Base-by-base conservation (phyloP, 768 basidiomycete genomes). In the Termitomyces sp. region DNA sequence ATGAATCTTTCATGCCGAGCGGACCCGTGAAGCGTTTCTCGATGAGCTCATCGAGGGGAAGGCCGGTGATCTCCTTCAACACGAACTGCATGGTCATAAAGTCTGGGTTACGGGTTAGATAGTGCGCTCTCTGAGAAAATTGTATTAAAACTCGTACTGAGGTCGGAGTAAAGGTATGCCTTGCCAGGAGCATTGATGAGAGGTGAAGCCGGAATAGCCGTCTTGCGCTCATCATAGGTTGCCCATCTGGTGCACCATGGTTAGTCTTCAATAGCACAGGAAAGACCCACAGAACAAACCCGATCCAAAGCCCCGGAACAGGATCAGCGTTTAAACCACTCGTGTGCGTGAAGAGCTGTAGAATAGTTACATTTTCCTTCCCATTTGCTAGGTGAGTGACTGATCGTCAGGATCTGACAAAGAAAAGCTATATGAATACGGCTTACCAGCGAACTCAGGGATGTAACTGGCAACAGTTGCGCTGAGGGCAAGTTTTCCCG, bases 251-350 rank as follows among this genome's bases (percentile, higher is more conserved):
- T n/a, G 21, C 10, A 40, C 8, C 9, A 8, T 40, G 5, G n/a
- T 40, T n/a, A 40, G 19, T 40, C 8, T n/a, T 19, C 1, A 40
- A 29, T 29, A 7, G 29, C n/a, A n/a, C n/a, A 37, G 40, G 16
- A 8, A 56, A 42, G 37, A 10, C 17, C 41, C 11, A 42, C 19
- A 23, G 21, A 23, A 52, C 63, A 32, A 31, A 66, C 68, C 68
- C 67, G 32, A 58, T 56, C 64, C 64, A 66, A 9, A 69, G 59
- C 19, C 61, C 66, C 19, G 68, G 68, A 38, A 56, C 54, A 25
- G 68, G 68, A 56, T 68, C 68, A 11, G 66, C 62, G 37, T 66
- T 65, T 46, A 69, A 69, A 4, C 68, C 68, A 44, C 67, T 66
- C 2, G 67, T 69, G 45, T 69, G 68, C 17, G 68, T 69, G 10